Conservation (phyloP, 2,329 filamentous ascomycete genomes). For the Decorospora gaudefroyi region DNA sequence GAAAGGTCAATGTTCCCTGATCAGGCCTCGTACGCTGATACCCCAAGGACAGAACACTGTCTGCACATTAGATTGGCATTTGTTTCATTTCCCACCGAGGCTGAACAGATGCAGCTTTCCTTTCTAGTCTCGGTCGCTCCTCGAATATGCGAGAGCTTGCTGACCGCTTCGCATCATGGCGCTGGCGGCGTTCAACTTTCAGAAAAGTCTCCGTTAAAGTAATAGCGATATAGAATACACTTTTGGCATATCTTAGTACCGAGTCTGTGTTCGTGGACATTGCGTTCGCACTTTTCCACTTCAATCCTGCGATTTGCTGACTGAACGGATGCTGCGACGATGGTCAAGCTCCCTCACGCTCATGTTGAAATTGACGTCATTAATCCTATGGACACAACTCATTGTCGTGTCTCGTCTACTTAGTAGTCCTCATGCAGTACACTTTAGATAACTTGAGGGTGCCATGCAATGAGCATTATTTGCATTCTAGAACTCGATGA, state of each 20-base stretch:
- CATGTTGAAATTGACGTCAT: too few relatives aligned
- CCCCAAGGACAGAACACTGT: constrained; percentile 32
- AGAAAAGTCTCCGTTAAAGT: constrained; percentile 34
- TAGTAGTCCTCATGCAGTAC: too few relatives aligned
- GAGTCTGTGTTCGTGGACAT: background rate
- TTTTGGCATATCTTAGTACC: constrained; percentile 8
- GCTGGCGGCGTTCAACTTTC: constrained; percentile 30
- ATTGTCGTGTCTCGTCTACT: too few relatives aligned
- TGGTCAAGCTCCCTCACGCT: too few relatives aligned
- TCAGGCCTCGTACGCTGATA: constrained; percentile 38
- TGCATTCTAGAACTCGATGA: too few relatives aligned
- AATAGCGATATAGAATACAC: constrained; percentile 36
- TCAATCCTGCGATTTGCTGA: too few relatives aligned
- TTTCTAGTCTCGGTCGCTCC: constrained; percentile 11
- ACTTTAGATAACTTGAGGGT: too few relatives aligned
- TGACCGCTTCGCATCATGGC: constrained; percentile 29
- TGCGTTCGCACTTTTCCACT: too few relatives aligned
- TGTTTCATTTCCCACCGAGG: constrained; percentile 20
- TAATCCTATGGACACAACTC: too few relatives aligned
- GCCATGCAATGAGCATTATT: too few relatives aligned
- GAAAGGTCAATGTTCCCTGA: constrained; percentile 12
- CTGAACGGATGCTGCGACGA: too few relatives aligned
- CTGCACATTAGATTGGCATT: constrained; percentile 39
- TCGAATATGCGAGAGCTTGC: background rate
- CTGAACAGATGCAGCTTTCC: constrained; percentile 10